These are phyloP conservation scores for Phytopythium ostracodes DNA, from an alignment of 352 stramenopile species.

Conservation along the genomic window DNA sequence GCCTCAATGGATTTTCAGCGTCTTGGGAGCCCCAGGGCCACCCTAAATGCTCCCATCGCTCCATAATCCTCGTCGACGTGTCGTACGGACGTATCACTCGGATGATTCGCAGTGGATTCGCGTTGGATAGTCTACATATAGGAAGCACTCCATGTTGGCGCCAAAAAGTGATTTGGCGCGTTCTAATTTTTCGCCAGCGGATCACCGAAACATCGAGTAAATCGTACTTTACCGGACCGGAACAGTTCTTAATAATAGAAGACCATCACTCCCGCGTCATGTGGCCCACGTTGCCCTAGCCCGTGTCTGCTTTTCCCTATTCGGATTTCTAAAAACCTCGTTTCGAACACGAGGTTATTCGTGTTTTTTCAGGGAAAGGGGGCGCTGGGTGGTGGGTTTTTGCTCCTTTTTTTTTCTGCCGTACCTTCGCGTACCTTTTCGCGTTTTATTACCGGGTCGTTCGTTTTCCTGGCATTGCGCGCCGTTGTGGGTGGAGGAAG, in stretches of 20 bases:
- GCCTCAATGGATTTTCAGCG: too few relatives aligned
- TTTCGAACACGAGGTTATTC: constrained; percentile 7
- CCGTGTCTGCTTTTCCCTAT: background rate
- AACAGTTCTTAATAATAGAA: background rate
- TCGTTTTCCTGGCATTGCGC: too few relatives aligned
- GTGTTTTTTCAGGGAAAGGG: background rate
- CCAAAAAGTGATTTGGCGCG: constrained; percentile 1
- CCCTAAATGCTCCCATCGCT: too few relatives aligned
- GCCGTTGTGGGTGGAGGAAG: background rate
- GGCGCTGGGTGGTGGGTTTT: background rate
- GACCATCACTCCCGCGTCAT: constrained; percentile 1
- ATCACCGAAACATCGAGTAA: background rate
- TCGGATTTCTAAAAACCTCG: background rate
- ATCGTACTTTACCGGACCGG: background rate
- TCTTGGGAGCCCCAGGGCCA: too few relatives aligned
- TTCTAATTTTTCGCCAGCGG: background rate
- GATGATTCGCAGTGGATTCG: too few relatives aligned
- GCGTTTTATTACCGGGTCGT: too few relatives aligned
- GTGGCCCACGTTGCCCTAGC: background rate
- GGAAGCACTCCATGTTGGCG: background rate
- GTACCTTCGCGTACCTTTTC: background rate
- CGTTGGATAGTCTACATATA: too few relatives aligned
- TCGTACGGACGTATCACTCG: too few relatives aligned
- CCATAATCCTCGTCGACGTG: too few relatives aligned
- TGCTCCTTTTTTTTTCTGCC: background rate